These are phyloP conservation scores for Teunomyces cretensis DNA, from an alignment of 805 yeast species.

Conservation along the genomic window DNA sequence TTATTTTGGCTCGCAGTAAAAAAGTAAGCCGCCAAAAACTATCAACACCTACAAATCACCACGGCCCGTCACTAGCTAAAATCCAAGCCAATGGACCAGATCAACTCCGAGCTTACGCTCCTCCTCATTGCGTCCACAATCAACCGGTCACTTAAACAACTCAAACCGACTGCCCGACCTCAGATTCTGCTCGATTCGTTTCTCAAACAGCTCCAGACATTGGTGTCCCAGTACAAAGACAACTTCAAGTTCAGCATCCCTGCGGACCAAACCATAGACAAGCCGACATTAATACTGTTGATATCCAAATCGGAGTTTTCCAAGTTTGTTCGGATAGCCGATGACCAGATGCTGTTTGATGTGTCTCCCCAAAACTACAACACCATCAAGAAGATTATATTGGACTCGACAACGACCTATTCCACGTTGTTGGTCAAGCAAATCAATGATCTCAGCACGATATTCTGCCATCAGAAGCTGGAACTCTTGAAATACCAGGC, in stretches of 20 bases:
- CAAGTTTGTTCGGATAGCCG: constrained; percentile 20
- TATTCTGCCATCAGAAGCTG: constrained; percentile 1
- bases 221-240: constrained; percentile 5
- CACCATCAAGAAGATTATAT: constrained; percentile 20
- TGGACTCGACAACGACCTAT: constrained; percentile 20
- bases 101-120: constrained; percentile 8
- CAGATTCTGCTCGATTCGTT: constrained; percentile 7
- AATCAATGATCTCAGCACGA: constrained; percentile 18
- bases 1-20: not conserved
- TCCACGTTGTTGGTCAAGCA: constrained; percentile 19
- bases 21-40: not conserved
- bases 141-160: constrained; percentile 9
- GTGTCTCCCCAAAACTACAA: constrained; percentile 15
- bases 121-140: constrained; percentile 12
- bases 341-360: constrained; percentile 20
- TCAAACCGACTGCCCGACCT: constrained; percentile 1
- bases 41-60: too few species aligned
- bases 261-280: constrained; percentile 2
- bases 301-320: constrained; percentile 15
- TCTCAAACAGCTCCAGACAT: constrained; percentile 5
- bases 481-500: not conserved
- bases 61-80: not conserved
- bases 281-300: constrained; percentile 10
- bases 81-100: constrained; percentile 1
- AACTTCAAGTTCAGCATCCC: constrained; percentile 4